Evolutionary conservation across 257 asterid species (phyloP), one percentile per base, ranked within the genome.

Genomic region (Lavandula angustifolia): DNA sequence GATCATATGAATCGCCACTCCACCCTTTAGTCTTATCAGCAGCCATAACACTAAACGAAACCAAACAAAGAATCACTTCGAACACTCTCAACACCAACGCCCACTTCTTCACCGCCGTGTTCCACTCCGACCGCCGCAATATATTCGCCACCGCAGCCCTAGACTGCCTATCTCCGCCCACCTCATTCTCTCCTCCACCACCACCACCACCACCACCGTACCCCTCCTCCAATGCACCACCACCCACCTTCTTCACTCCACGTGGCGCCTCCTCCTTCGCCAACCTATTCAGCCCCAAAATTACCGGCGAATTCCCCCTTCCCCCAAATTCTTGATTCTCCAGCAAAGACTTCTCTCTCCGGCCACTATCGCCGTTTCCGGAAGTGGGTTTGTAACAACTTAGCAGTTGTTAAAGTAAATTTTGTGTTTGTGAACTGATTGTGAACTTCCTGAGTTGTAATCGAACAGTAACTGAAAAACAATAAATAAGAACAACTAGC

Each of bases 1-100:
- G 95, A 78, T 89, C 95, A 75, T 41, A 92, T 2, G 99, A 92
- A 73, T 92, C 99, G 12, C 99, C 97, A 65, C 85, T 84, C 99
- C 99, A 92, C 1, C 99, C 99, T 48, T 81, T 81, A 51, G 97
- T 92, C 71, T 74, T 92, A 75, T 92, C 92, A 8, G 99, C 88
- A 14, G 97, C 97, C 99, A 92, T 92, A 38, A 92, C 92, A 0
- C 97, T 87, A 60, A 92, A 89, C 1, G 99, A 86, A 67, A 85
- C 58, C 86, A 87, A 75, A 51, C 97, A 89, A 46, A 72, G 70
- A 14, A 85, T 69, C 61, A 79, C 76, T 68, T 85, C 94, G 64
- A 85, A 78, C 9, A 92, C 66, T 72, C 99, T 84, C 52, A 92
- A 54, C 76, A 72, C 80, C 79, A 92, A 54, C 7, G 85, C 95